Conservation (phyloP, 192 early-diverging fungal genomes). For the Podila epicladia region DNA sequence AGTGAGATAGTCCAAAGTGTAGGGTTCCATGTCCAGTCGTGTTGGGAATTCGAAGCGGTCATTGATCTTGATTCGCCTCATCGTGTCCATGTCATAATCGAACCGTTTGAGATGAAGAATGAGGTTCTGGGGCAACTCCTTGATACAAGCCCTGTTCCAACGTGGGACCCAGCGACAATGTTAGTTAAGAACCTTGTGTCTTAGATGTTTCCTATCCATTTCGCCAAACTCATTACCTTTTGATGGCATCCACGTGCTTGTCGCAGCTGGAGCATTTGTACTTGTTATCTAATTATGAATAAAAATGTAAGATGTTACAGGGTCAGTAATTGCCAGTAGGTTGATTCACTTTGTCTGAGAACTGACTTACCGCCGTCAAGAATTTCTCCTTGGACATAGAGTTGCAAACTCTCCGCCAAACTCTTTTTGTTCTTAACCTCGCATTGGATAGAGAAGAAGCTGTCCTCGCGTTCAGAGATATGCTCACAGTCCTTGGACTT, state of each 20-base stretch:
- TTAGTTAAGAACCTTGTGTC: no score
- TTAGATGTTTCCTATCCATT: background rate
- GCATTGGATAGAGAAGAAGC: constrained; percentile 62
- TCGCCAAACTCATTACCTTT: constrained; percentile 35
- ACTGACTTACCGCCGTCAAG: constrained; percentile 60
- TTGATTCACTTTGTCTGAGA: background rate
- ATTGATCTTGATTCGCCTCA: constrained; percentile 67
- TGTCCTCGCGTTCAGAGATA: constrained; percentile 61
- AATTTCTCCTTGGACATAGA: constrained; percentile 65
- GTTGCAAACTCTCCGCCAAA: constrained; percentile 64
- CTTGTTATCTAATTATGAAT: constrained; percentile 52
- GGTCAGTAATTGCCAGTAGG: background rate
- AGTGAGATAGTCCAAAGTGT: constrained; percentile 56
- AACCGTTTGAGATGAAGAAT: constrained; percentile 75
- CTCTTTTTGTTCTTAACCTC: constrained; percentile 67
- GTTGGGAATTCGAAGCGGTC: constrained; percentile 68
- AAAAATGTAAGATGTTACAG: background rate
- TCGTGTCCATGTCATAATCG: constrained; percentile 66
- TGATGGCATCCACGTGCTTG: constrained; percentile 67
- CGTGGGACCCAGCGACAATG: background rate
- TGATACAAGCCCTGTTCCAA: constrained; percentile 56
- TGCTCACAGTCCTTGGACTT: constrained; percentile 66
- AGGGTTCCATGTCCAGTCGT: constrained; percentile 64
- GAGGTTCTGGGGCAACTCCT: constrained; percentile 62
- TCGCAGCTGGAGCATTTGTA: constrained; percentile 62